These are phyloP conservation scores for Puccinia horiana DNA, from an alignment of 1,284 basidiomycete genomes.

Conservation along the genomic window DNA sequence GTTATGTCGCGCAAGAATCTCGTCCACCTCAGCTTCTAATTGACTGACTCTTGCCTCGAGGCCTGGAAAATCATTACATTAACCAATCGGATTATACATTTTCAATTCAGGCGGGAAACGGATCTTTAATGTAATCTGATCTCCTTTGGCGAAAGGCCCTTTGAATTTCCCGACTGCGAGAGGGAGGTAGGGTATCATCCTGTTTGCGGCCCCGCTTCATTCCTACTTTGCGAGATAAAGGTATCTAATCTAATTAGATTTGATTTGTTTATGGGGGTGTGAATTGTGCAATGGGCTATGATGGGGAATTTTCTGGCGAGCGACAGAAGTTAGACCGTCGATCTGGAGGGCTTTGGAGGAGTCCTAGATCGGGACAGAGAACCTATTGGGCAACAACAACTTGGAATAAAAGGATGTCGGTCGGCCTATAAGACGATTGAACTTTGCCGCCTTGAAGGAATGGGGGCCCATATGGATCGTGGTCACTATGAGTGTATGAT, in stretches of 20 bases:
- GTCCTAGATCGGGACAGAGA: not conserved
- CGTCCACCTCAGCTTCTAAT: constrained; percentile 42
- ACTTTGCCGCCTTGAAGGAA: not conserved
- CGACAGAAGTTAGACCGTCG: not conserved
- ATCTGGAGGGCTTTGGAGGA: not conserved
- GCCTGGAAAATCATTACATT: constrained; percentile 7
- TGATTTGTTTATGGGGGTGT: not conserved
- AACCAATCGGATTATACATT: not conserved
- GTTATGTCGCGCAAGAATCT: constrained; percentile 20
- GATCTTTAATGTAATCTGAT: constrained; percentile 72
- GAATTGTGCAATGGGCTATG: not conserved
- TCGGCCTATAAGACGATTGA: not conserved
- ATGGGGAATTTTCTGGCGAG: not conserved
- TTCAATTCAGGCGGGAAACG: not conserved
- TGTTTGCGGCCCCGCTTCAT: constrained; percentile 72
- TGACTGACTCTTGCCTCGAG: constrained; percentile 30
- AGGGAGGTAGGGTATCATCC: constrained; percentile 86
- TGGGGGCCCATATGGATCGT: not conserved
- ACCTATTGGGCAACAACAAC: not conserved
- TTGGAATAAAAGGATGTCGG: not conserved
- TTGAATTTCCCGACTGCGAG: constrained; percentile 86
- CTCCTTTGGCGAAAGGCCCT: constrained; percentile 85
- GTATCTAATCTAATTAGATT: not conserved
- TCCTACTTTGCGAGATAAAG: not conserved
- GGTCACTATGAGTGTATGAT: not conserved